Percentiles rank a stretch among this genome's conserved stretches.
phyloP scores from a whole-genome alignment of 345 rosid genomes.

The Acer negundo region DNA sequence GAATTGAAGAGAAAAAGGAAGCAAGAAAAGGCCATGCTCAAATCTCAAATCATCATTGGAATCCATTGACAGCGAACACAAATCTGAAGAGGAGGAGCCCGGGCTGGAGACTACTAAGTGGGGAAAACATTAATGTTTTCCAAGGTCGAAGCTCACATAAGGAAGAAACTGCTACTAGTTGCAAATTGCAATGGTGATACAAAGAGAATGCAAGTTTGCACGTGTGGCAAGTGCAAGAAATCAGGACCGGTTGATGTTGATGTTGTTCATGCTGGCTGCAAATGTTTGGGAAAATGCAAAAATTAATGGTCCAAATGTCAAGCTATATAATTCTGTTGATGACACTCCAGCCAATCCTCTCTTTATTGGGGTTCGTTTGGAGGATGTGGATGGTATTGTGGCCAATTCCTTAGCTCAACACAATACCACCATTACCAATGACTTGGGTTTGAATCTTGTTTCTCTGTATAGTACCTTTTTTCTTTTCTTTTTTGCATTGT shows the following conservation, averaged over 20 bases:
- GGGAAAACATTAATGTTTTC: background rate
- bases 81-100: conserved; percentile 31
- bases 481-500: too few relatives aligned
- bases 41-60: conserved; percentile 32
- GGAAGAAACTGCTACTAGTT: background rate
- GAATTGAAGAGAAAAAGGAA: conserved; percentile 52
- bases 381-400: conserved; percentile 57
- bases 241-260: conserved; percentile 44
- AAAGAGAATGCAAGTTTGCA: conserved; percentile 69
- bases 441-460: conserved; percentile 17
- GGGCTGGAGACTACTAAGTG: too few relatives aligned
- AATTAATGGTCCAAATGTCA: conserved; percentile 77
- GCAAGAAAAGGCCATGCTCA: conserved; percentile 49
- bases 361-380: conserved; percentile 64
- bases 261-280: conserved; percentile 54
- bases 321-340: conserved; percentile 27
- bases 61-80: too few relatives aligned
- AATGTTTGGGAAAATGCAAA: conserved; percentile 78
- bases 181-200: background rate
- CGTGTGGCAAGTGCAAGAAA: conserved; percentile 76
- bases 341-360: conserved; percentile 48
- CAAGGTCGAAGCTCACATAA: background rate
- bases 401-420: conserved; percentile 41
- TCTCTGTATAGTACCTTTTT: too few relatives aligned
- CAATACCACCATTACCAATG: background rate